Percentiles rank a stretch among this genome's conserved stretches.
phyloP scores from a whole-genome alignment of 306 rosid genomes.

The Arachis stenosperma region DNA sequence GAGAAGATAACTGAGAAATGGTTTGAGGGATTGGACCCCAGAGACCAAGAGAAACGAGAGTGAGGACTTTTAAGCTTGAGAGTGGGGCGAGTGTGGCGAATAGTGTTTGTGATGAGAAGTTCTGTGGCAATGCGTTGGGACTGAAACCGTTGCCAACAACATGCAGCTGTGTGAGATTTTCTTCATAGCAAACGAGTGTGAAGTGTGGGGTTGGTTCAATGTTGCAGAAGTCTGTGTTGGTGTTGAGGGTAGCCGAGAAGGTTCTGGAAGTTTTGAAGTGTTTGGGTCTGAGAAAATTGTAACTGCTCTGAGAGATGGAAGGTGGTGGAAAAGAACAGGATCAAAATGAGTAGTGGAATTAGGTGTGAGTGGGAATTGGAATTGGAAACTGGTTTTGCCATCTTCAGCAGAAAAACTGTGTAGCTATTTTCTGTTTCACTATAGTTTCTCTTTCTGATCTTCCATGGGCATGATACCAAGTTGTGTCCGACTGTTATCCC shows the following conservation, averaged over 20 bases:
- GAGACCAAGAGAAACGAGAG: slow-evolving; percentile 72
- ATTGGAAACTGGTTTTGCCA: slow-evolving; percentile 42
- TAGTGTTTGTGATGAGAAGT: slow-evolving; percentile 54
- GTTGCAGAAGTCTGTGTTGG: slow-evolving; percentile 59
- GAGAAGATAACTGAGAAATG: slow-evolving; percentile 53
- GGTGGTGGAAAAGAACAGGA: slow-evolving; percentile 42
- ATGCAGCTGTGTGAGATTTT: slow-evolving; percentile 76
- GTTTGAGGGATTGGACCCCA: slow-evolving; percentile 73
- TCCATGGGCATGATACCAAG: slow-evolving; percentile 28
- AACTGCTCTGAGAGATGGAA: slow-evolving; percentile 55
- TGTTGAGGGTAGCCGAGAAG: slow-evolving; percentile 70
- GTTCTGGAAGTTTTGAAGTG: slow-evolving; percentile 61
- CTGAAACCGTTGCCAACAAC: slow-evolving; percentile 57
- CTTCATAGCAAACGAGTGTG: slow-evolving; percentile 75
- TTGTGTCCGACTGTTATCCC: neutral
- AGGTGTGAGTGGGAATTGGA: slow-evolving; percentile 35
- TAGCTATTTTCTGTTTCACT: neutral
- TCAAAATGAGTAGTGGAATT: slow-evolving; percentile 29
- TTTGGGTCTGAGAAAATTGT: slow-evolving; percentile 52
- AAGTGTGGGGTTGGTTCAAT: slow-evolving; percentile 68
- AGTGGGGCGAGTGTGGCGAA: slow-evolving; percentile 57
- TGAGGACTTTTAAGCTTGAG: slow-evolving; percentile 71
- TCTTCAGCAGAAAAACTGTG: slow-evolving; percentile 36
- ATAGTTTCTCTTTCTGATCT: slow-evolving; percentile 21
- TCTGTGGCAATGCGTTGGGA: slow-evolving; percentile 45